A percentile compares a stretch with the other conserved stretches of the same genome.
Conservation (phyloP, 768 basidiomycete species). For the Leccinum subtestaceum region DNA sequence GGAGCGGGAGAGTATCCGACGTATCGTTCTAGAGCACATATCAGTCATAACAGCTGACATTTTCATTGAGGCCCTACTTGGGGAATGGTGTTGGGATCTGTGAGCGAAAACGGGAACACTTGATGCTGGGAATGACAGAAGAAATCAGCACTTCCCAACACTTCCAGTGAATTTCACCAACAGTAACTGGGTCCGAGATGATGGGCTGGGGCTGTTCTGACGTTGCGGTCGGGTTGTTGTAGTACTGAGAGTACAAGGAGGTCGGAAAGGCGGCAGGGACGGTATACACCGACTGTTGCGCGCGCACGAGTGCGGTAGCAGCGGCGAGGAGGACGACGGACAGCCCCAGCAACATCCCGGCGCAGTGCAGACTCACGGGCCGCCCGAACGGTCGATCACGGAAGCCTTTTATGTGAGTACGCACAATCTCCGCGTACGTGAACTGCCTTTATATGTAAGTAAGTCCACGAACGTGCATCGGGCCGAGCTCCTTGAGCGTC, state of each 20-base stretch:
- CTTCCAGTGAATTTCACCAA: constrained; percentile 24
- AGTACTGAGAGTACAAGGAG: constrained; percentile 60
- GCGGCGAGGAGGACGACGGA: constrained; percentile 7
- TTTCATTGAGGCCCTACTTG: constrained; percentile 25
- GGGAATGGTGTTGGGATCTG: constrained; percentile 59
- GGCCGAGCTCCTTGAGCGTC: not conserved
- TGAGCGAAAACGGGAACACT: constrained; percentile 59
- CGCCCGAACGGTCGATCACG: not conserved
- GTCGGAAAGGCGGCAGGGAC: constrained; percentile 66
- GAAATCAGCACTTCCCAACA: constrained; percentile 2
- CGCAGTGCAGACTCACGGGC: not conserved
- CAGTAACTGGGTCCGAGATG: constrained; percentile 68
- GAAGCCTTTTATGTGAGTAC: constrained; percentile 9
- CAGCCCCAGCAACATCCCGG: constrained; percentile 13
- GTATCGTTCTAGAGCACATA: constrained; percentile 45
- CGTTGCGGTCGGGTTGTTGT: constrained; percentile 71
- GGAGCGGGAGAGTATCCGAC: constrained; percentile 62
- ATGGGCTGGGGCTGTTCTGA: constrained; percentile 74
- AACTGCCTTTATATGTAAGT: not conserved
- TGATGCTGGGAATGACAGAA: constrained; percentile 41
- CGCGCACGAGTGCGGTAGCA: constrained; percentile 5
- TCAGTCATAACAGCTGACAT: not conserved
- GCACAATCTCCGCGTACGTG: constrained; percentile 7
- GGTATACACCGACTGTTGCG: constrained; percentile 38
- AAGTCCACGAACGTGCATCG: constrained; percentile 23